Evolutionary conservation across 306 rosid genomes (phyloP).

Genomic region (Rosa chinensis): DNA sequence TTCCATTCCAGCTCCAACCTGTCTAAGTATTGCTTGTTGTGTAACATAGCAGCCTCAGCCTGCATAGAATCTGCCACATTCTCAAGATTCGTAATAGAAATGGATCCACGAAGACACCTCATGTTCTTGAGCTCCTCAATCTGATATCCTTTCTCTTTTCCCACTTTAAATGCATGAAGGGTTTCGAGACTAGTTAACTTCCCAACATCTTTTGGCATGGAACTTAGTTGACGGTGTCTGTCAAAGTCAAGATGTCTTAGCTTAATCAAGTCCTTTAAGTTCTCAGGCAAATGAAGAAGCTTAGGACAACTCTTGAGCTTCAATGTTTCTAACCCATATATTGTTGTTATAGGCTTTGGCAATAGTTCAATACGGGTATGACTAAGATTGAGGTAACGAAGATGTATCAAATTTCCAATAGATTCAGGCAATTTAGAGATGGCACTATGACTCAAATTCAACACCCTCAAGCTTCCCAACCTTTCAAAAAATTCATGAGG

Average conservation of each 20-base stretch:
- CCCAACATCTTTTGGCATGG: not conserved
- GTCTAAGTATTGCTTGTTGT: constrained; percentile 23
- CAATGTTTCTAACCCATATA: constrained; percentile 21
- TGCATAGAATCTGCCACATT: constrained; percentile 15
- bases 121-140: constrained; percentile 25
- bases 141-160: constrained; percentile 8
- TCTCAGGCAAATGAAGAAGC: not conserved
- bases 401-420: not conserved
- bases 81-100: constrained; percentile 29
- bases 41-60: constrained; percentile 12
- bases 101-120: constrained; percentile 23
- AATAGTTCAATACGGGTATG: not conserved
- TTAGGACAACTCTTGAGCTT: constrained; percentile 14
- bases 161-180: constrained; percentile 3
- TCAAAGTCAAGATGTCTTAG: constrained; percentile 28
- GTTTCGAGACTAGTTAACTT: constrained; percentile 12
- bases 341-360: constrained; percentile 1
- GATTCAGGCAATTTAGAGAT: constrained; percentile 21
- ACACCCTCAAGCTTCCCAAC: constrained; percentile 16
- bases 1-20: constrained; percentile 27
- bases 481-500: constrained; percentile 17
- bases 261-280: constrained; percentile 9
- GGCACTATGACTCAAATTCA: constrained; percentile 24
- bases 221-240: constrained; percentile 8
- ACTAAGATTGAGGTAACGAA: constrained; percentile 12